These are phyloP conservation scores for Lactarius quietus DNA, from an alignment of 768 basidiomycete genomes.

Conservation along the genomic window DNA sequence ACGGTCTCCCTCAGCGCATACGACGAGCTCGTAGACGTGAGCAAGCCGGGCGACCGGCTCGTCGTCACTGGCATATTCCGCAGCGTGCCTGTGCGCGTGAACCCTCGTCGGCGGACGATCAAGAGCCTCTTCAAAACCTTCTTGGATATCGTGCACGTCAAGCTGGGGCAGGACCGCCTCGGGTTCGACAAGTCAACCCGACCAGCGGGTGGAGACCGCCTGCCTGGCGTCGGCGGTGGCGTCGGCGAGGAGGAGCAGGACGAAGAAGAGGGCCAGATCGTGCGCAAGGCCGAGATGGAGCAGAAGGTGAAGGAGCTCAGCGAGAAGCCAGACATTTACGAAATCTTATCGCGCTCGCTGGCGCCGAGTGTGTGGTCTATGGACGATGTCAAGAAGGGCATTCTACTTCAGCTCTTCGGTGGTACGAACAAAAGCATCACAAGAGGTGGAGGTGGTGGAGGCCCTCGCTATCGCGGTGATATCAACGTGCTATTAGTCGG, in stretches of 20 bases:
- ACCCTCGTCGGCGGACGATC: conserved; percentile 85
- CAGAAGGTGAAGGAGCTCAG: conserved; percentile 71
- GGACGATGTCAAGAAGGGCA: conserved; percentile 99
- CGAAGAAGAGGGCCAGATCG: conserved; percentile 40
- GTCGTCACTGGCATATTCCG: conserved; percentile 92
- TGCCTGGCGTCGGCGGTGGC: conserved; percentile 65
- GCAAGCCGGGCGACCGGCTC: conserved; percentile 93
- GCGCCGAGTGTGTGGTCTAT: conserved; percentile 97
- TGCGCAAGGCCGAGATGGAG: conserved; percentile 67
- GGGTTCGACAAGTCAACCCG: conserved; percentile 80
- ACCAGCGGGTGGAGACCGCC: conserved; percentile 59
- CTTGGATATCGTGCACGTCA: conserved; percentile 91
- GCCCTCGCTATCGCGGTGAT: conserved; percentile 94
- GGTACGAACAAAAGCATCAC: conserved; percentile 97
- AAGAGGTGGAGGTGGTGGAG: conserved; percentile 90
- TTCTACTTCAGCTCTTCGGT: conserved; percentile 92
- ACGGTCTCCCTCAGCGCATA: conserved; percentile 97
- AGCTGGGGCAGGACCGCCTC: conserved; percentile 63
- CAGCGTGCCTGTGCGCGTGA: conserved; percentile 92
- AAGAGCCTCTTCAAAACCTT: conserved; percentile 98
- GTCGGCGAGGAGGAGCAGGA: conserved; percentile 63
- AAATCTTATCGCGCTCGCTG: conserved; percentile 75
- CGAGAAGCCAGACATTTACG: conserved; percentile 77
- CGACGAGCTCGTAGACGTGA: conserved; percentile 94
- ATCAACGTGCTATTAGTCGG: conserved; percentile 97